A percentile compares a stretch with the other conserved stretches of the same genome.
phyloP scores from a whole-genome alignment of 345 rosid species.

The Viola odorata region DNA sequence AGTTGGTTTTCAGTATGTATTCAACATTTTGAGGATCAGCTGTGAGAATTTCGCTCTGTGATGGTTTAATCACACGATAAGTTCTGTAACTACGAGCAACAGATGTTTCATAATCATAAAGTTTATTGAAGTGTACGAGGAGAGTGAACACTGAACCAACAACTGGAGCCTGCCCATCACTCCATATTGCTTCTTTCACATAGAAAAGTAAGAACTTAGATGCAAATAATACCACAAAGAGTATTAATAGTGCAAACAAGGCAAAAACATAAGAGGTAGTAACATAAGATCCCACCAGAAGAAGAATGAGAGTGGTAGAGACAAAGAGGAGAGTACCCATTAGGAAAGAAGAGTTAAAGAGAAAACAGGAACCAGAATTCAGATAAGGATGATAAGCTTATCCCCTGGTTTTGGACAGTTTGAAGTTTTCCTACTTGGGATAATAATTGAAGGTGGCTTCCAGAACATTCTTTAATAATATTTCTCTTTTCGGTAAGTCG shows the following conservation, averaged over 20 bases:
- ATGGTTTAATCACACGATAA: conserved; percentile 21
- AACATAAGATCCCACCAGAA: conserved; percentile 12
- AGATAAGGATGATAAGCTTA: not conserved
- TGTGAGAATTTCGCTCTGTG: conserved; percentile 32
- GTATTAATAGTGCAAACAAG: conserved; percentile 12
- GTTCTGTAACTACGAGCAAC: conserved; percentile 25
- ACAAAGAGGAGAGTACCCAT: conserved; percentile 21
- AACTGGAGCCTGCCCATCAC: conserved; percentile 32
- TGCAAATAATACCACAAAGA: conserved; percentile 3
- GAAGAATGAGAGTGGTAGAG: conserved; percentile 13
- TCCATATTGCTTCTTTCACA: conserved; percentile 20
- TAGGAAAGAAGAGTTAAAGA: not conserved
- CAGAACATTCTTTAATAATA: too few species aligned
- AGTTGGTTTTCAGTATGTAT: conserved; percentile 39
- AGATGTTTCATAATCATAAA: conserved; percentile 33
- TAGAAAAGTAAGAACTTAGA: conserved; percentile 10
- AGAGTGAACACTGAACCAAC: conserved; percentile 29
- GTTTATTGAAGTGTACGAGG: conserved; percentile 24
- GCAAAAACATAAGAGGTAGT: conserved; percentile 13
- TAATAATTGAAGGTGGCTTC: too few species aligned
- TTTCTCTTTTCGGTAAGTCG: too few species aligned
- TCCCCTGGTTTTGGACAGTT: not conserved
- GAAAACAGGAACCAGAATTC: conserved; percentile 1
- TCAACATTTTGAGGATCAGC: conserved; percentile 36
- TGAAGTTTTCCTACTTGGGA: too few species aligned